phyloP scores from a whole-genome alignment of 495 filamentous ascomycete genomes.

The Neurospora sp. region DNA sequence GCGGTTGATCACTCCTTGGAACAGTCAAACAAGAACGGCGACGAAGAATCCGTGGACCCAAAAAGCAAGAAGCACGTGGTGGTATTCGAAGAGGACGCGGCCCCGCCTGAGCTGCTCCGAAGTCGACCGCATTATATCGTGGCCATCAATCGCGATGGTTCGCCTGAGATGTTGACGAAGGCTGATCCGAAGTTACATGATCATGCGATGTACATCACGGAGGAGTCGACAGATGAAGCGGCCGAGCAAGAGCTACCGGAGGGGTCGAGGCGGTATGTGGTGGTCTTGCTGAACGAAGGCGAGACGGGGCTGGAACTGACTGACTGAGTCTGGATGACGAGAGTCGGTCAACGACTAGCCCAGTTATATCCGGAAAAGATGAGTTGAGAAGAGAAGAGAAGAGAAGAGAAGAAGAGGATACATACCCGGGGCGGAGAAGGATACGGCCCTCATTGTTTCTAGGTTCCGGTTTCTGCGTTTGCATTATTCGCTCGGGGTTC shows the following conservation, averaged over 20 bases:
- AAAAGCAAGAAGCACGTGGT: slow-evolving; percentile 17
- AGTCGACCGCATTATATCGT: slow-evolving; percentile 19
- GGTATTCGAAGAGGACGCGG: slow-evolving; percentile 20
- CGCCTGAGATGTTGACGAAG: slow-evolving; percentile 6
- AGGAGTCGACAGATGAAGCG: slow-evolving; percentile 6
- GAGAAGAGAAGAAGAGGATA: neutral
- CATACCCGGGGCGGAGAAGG: neutral
- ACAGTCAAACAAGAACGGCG: slow-evolving; percentile 4
- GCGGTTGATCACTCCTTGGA: slow-evolving; percentile 9
- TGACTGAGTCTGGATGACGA: neutral
- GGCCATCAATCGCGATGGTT: slow-evolving; percentile 20
- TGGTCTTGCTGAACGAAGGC: slow-evolving; percentile 17
- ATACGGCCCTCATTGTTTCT: neutral
- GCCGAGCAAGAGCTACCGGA: slow-evolving; percentile 4
- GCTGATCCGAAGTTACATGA: slow-evolving; percentile 7
- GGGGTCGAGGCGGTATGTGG: slow-evolving; percentile 18
- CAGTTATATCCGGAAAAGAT: neutral
- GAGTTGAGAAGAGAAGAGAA: neutral
- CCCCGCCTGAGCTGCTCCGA: slow-evolving; percentile 15
- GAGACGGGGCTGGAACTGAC: slow-evolving; percentile 2
- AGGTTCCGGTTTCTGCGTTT: neutral
- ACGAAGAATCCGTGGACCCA: neutral
- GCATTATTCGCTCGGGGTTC: neutral
- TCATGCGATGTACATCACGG: slow-evolving; percentile 18
- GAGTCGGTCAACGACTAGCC: neutral